Evolutionary conservation across 768 basidiomycete genomes (phyloP), one percentile per base, ranked within the genome.

Genomic region (Lactarius hatsudake): DNA sequence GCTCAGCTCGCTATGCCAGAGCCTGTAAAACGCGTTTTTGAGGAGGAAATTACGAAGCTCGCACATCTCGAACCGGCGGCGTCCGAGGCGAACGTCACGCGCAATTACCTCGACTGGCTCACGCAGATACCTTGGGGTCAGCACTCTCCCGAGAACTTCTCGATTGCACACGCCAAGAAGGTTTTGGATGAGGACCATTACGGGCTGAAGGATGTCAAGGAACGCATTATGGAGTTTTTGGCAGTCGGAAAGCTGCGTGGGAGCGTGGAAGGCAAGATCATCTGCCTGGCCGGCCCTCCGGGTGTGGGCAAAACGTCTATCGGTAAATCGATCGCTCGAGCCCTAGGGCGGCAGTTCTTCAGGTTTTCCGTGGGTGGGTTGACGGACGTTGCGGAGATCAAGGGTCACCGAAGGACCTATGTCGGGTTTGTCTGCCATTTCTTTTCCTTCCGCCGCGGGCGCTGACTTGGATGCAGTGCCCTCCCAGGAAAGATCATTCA

Each of bases 251-350:
- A 96, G 75, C 84, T 96, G 0, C 87, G 95, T 18, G 97, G 97
- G 9, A 94, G 91, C 0, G 94, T 98, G 20, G 84, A 98, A 74
- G 97, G 96, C 71, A 99, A 99, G 81, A 99, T 99, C 72, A 89
- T 98, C 51, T 96, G 95, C 73, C 85, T 99, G 28, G 93, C 91
- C 45, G 97, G 97, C 18, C 97, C 97, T 12, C 97, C 96, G 3
- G 96, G 96, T 74, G 97, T 99, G 5, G 96, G 96, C 48, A 98
- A 98, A 81, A 98, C 96, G 5, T 90, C 87, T 64, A 97, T 98
- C 53, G 96, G 96, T 58, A 96, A 96, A 81, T 92, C 89, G 2
- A 97, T 99, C 60, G 90, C 97, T 0, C 84, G 94, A 18, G 96
- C 96, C 4, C 81, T 99, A 28, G 87, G 90, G 32, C 79, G 96